phyloP scores from a whole-genome alignment of 306 rosid genomes.

The Fragaria nilgerrensis region DNA sequence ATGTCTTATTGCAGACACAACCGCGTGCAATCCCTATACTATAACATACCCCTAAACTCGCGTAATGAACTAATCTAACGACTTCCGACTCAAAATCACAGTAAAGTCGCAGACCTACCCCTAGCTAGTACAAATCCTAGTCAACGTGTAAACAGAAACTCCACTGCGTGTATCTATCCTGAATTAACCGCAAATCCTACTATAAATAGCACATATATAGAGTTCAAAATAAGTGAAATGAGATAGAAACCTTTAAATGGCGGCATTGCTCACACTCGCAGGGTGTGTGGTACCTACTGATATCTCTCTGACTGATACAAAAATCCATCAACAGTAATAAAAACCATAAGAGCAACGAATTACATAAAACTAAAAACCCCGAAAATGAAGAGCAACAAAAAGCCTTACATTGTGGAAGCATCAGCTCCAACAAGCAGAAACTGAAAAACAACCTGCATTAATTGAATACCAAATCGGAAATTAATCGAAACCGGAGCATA shows the following conservation, averaged over 20 bases:
- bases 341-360: constrained; percentile 6
- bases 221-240: background rate
- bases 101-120: background rate
- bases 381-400: constrained; percentile 7
- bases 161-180: no score
- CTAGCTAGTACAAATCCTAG: background rate
- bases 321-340: background rate
- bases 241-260: constrained; percentile 41
- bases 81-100: background rate
- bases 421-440: constrained; percentile 25
- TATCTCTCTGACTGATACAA: constrained; percentile 24
- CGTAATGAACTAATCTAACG: background rate
- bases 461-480: constrained; percentile 7
- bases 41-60: no score
- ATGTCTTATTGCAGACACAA: background rate
- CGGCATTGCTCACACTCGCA: constrained; percentile 51
- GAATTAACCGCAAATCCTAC: background rate
- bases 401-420: constrained; percentile 44
- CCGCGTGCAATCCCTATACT: no score
- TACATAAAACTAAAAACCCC: background rate
- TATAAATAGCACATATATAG: background rate
- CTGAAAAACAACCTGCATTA: constrained; percentile 48
- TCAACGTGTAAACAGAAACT: background rate
- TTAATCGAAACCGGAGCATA: background rate
- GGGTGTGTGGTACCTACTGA: constrained; percentile 23